Base-by-base conservation (phyloP, 805 yeast genomes). In the Kuraishia cidri region DNA sequence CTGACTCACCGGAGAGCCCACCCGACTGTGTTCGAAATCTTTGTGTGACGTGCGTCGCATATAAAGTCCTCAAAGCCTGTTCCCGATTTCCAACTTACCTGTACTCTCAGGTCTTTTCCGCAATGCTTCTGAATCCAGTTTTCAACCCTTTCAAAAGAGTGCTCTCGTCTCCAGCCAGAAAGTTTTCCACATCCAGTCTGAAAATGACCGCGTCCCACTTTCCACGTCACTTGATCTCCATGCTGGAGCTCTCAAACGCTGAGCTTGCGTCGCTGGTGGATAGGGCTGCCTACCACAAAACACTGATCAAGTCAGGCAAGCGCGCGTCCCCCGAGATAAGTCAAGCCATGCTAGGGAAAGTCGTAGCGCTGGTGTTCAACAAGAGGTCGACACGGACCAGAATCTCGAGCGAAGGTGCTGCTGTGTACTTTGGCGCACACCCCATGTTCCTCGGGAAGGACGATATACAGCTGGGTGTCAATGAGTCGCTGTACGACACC, bases 361-460 rank as follows among this genome's bases (percentile, higher is more conserved):
- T 90, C 3, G 77, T 85, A 17, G 86, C 97, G 1, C 58, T 92
- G 48, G 54, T 92, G 29, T 92, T 92, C 58, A 72, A 86, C 36
- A 92, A 92, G 54, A 76, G 98, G 57, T 85, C 96, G 5, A 92
- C 98, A 16, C 73, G 98, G 58, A 92, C 98, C 16, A 76, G 98
- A 58, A 74, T 92, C 24, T 86, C 96, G 16, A 69, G 88, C 8
- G 98, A 92, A 54, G 97, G 95, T 32, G 98, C 98, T 11, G 83
- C 88, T 9, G 70, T 83, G 2, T 87, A 81, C 52, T 82, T 90
- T 44, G 97, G 97, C 13, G 97, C 88, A 5, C 92, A 80, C 46
- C 96, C 98, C 9, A 82, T 92, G 92, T 92, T 92, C 50, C 66
- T 92, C 43, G 97, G 98, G 32, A 86, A 82, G 46, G 96, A 88